phyloP scores from a whole-genome alignment of 2,329 filamentous ascomycete genomes.

The Fusarium austroafricanum region DNA sequence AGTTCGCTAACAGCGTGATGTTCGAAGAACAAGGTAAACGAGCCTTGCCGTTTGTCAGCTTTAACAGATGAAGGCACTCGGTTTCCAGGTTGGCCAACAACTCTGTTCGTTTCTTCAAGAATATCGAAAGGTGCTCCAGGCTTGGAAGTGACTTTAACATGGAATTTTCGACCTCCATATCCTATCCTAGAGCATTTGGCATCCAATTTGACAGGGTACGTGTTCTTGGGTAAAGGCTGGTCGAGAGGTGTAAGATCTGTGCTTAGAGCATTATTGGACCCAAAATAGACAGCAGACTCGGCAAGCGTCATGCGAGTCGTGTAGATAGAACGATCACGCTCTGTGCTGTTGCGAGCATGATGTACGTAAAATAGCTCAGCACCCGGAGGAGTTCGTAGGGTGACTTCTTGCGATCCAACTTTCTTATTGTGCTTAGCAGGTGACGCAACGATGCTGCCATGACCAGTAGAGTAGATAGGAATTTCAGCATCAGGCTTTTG shows the following conservation, averaged over 20 bases:
- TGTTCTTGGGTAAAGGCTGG: conserved; percentile 48
- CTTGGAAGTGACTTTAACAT: conserved; percentile 23
- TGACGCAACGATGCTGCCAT: conserved; percentile 51
- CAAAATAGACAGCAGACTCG: conserved; percentile 38
- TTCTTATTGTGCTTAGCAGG: conserved; percentile 37
- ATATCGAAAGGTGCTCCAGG: conserved; percentile 28
- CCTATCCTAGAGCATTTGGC: conserved; percentile 11
- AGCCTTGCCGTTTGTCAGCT: not conserved
- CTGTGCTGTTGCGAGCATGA: conserved; percentile 50
- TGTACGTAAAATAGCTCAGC: conserved; percentile 52
- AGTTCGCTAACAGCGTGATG: not conserved
- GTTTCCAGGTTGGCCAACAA: conserved; percentile 16
- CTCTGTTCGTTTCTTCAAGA: conserved; percentile 28
- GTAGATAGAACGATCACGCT: conserved; percentile 46
- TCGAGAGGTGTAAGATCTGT: conserved; percentile 49
- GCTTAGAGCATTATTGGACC: conserved; percentile 45
- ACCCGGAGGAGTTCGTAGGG: conserved; percentile 43
- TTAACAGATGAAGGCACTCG: not conserved
- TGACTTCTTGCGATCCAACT: conserved; percentile 50
- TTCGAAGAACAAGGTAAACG: conserved; percentile 14
- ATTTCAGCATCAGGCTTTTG: conserved; percentile 45
- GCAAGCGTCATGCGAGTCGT: conserved; percentile 50
- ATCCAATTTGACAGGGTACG: conserved; percentile 47
- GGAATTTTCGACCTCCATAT: not conserved
- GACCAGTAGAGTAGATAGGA: conserved; percentile 51